phyloP scores from a whole-genome alignment of 2,329 filamentous ascomycete genomes.

The Colletotrichum sp. region DNA sequence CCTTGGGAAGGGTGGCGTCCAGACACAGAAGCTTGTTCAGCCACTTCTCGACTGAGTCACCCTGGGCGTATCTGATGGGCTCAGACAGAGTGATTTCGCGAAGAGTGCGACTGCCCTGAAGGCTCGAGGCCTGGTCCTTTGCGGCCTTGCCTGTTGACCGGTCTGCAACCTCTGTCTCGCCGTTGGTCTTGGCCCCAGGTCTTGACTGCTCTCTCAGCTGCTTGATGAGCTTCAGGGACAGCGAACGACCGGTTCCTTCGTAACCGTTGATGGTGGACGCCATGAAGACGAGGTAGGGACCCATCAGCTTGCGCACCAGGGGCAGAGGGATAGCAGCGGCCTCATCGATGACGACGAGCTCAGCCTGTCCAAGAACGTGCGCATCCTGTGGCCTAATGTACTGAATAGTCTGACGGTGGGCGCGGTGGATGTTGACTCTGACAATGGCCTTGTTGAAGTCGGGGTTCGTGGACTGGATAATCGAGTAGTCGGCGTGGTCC shows the following conservation, averaged over 20 bases:
- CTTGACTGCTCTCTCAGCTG: conserved; percentile 93
- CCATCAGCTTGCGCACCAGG: conserved; percentile 91
- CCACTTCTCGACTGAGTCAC: conserved; percentile 94
- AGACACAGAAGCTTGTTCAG: conserved; percentile 92
- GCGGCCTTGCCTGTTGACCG: conserved; percentile 76
- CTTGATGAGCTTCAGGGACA: conserved; percentile 96
- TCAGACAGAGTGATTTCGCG: conserved; percentile 93
- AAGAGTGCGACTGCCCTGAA: conserved; percentile 75
- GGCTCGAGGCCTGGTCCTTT: conserved; percentile 65
- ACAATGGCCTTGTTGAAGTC: conserved; percentile 99
- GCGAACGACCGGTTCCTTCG: conserved; percentile 92
- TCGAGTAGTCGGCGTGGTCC: conserved; percentile 96
- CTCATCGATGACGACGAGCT: conserved; percentile 95
- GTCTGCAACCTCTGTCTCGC: conserved; percentile 74
- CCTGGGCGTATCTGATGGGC: conserved; percentile 91
- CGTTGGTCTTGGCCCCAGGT: conserved; percentile 59
- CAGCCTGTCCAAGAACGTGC: conserved; percentile 92
- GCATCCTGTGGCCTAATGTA: conserved; percentile 98
- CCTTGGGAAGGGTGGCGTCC: conserved; percentile 85
- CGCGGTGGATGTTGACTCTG: conserved; percentile 90
- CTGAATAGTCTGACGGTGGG: conserved; percentile 97
- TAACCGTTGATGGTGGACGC: conserved; percentile 99
- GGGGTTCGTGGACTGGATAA: conserved; percentile 96
- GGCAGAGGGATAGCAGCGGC: conserved; percentile 95
- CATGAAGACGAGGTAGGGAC: conserved; percentile 98